phyloP scores from a whole-genome alignment of 805 yeast species.

The Gaillardinia entomophila region DNA sequence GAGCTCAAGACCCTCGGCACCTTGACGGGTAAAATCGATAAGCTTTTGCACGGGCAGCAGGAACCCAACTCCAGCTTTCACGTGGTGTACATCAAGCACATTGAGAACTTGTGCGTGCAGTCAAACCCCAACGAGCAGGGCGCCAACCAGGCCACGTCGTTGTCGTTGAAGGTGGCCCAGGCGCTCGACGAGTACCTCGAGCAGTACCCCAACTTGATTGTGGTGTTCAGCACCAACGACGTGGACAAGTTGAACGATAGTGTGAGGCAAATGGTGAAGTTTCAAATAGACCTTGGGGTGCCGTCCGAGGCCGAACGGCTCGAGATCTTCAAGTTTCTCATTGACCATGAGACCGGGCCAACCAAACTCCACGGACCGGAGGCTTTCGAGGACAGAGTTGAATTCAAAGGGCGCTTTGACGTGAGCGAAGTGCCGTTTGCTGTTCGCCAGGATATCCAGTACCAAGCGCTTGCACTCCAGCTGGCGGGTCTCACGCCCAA shows the following conservation, averaged over 20 bases:
- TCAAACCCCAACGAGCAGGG: slow-evolving; percentile 53
- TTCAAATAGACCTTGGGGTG: slow-evolving; percentile 70
- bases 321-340: slow-evolving; percentile 52
- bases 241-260: slow-evolving; percentile 62
- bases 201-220: slow-evolving; percentile 37
- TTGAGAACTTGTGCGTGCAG: slow-evolving; percentile 69
- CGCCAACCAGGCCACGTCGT: slow-evolving; percentile 32
- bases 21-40: slow-evolving; percentile 70
- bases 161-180: slow-evolving; percentile 51
- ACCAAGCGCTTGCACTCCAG: slow-evolving; percentile 62
- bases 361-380: slow-evolving; percentile 10
- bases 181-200: slow-evolving; percentile 49
- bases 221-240: slow-evolving; percentile 65
- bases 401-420: slow-evolving; percentile 10
- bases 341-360: slow-evolving; percentile 14
- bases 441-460: slow-evolving; percentile 39
- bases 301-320: slow-evolving; percentile 75
- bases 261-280: slow-evolving; percentile 63
- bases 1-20: slow-evolving; percentile 76
- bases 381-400: slow-evolving; percentile 13
- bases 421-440: slow-evolving; percentile 13
- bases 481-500: slow-evolving; percentile 91
- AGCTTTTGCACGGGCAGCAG: slow-evolving; percentile 26
- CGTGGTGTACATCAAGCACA: slow-evolving; percentile 60
- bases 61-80: slow-evolving; percentile 16